These are phyloP conservation scores for Podospora tetraspora DNA, from an alignment of 495 filamentous ascomycete species.

Conservation along the genomic window DNA sequence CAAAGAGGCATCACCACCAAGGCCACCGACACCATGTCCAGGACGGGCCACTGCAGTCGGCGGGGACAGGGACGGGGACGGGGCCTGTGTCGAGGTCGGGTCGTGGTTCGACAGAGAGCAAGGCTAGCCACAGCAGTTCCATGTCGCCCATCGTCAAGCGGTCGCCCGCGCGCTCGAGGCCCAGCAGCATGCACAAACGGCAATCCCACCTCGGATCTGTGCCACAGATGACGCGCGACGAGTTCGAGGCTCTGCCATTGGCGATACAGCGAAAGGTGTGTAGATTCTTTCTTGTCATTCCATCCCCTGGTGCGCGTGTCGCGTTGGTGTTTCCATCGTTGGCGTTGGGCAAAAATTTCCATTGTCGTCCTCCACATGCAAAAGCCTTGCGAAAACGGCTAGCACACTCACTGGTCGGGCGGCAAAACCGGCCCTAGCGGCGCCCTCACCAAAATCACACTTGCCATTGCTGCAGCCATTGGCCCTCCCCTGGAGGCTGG, in stretches of 20 bases:
- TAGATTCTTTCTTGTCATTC: slow-evolving; percentile 17
- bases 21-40: slow-evolving; percentile 5
- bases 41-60: slow-evolving; percentile 12
- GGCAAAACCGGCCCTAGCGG: slow-evolving; percentile 9
- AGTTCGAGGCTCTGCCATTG: slow-evolving; percentile 50
- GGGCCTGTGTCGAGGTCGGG: slow-evolving; percentile 3
- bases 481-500: slow-evolving; percentile 21
- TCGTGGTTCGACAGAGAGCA: slow-evolving; percentile 18
- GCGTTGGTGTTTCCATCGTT: not conserved
- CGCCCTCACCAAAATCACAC: not conserved
- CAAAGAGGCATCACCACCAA: slow-evolving; percentile 25
- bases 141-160: slow-evolving; percentile 17
- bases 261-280: slow-evolving; percentile 54
- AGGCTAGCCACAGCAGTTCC: slow-evolving; percentile 16
- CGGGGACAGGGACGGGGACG: not conserved
- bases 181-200: slow-evolving; percentile 23
- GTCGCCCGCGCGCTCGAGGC: slow-evolving; percentile 19
- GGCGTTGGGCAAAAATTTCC: not conserved
- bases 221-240: slow-evolving; percentile 34
- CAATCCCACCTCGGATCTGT: slow-evolving; percentile 20
- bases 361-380: not conserved
- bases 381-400: slow-evolving; percentile 1
- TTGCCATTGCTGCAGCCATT: slow-evolving; percentile 15
- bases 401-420: slow-evolving; percentile 5
- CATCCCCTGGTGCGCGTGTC: not conserved